Percentiles rank a stretch among this genome's conserved stretches.
Evolutionary conservation across 441 rosid species (phyloP).

Genomic region (Omphalea diandra): DNA sequence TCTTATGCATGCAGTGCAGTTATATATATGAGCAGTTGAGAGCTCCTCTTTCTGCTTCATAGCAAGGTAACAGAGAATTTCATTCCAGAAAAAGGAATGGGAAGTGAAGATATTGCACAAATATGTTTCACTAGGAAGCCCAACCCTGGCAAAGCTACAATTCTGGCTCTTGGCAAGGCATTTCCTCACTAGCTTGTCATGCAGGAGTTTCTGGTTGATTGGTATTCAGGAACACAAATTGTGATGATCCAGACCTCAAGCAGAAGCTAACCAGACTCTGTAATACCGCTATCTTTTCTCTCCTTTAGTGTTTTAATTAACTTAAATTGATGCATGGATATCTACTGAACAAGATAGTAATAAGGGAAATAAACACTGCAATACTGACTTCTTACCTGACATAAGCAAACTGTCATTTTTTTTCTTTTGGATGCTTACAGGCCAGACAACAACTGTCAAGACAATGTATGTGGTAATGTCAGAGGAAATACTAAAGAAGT

Average conservation of each 20-base stretch:
- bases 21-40: conserved; percentile 16
- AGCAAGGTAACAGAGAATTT: conserved; percentile 10
- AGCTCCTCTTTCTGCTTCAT: conserved; percentile 3
- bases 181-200: conserved; percentile 96
- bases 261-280: conserved; percentile 83
- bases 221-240: conserved; percentile 84
- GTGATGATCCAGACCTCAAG: conserved; percentile 89
- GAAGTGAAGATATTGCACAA: conserved; percentile 39
- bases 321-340: no score
- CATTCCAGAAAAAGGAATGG: conserved; percentile 32
- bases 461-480: conserved; percentile 98
- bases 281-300: conserved; percentile 29
- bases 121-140: conserved; percentile 37
- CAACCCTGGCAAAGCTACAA: conserved; percentile 67
- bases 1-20: no score
- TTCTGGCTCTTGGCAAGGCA: conserved; percentile 88
- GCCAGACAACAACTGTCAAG: conserved; percentile 93
- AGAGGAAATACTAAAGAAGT: conserved; percentile 74
- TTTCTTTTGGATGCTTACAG: conserved; percentile 36
- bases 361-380: no score
- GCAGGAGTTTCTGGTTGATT: conserved; percentile 94
- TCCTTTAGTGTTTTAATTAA: conserved; percentile 2
- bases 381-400: no score
- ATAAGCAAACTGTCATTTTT: conserved; percentile 2
- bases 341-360: no score